These are phyloP conservation scores for Saccharomyces cerevisiae DNA, from an alignment of 805 yeast species.

Conservation along the genomic window DNA sequence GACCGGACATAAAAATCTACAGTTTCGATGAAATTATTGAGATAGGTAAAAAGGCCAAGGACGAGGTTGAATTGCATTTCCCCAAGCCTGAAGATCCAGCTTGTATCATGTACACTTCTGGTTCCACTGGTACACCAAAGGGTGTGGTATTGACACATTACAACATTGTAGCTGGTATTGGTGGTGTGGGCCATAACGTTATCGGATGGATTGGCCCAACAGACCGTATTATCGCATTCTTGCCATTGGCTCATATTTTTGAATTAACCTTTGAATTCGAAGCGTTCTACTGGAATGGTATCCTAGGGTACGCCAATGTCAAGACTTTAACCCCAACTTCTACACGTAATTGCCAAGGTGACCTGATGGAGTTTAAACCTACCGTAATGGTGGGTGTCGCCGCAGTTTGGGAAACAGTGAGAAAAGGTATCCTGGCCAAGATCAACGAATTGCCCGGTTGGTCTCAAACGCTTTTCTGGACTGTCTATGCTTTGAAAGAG, in stretches of 20 bases:
- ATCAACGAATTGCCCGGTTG: conserved; percentile 56
- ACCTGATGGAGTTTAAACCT: conserved; percentile 79
- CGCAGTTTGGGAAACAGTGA: conserved; percentile 93
- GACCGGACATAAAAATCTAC: conserved; percentile 67
- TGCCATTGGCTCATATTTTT: conserved; percentile 94
- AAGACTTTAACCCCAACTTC: conserved; percentile 81
- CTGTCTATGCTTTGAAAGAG: conserved; percentile 68
- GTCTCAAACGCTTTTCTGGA: conserved; percentile 82
- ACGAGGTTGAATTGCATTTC: conserved; percentile 32
- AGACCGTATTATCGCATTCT: conserved; percentile 77
- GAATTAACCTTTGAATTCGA: conserved; percentile 83
- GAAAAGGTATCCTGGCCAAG: conserved; percentile 82
- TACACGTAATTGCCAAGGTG: conserved; percentile 80
- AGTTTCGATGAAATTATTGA: conserved; percentile 57
- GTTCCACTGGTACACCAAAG: conserved; percentile 72
- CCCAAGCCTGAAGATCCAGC: conserved; percentile 46
- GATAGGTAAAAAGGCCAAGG: conserved; percentile 48
- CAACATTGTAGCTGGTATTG: conserved; percentile 72
- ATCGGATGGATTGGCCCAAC: conserved; percentile 42
- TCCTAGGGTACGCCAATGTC: conserved; percentile 83
- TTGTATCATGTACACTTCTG: conserved; percentile 66
- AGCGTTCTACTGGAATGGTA: conserved; percentile 80
- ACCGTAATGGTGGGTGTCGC: conserved; percentile 97
- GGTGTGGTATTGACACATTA: conserved; percentile 61
- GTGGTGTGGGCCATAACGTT: conserved; percentile 67